phyloP scores from a whole-genome alignment of 2,329 filamentous ascomycete species.

The Pseudodiploospora longispora region DNA sequence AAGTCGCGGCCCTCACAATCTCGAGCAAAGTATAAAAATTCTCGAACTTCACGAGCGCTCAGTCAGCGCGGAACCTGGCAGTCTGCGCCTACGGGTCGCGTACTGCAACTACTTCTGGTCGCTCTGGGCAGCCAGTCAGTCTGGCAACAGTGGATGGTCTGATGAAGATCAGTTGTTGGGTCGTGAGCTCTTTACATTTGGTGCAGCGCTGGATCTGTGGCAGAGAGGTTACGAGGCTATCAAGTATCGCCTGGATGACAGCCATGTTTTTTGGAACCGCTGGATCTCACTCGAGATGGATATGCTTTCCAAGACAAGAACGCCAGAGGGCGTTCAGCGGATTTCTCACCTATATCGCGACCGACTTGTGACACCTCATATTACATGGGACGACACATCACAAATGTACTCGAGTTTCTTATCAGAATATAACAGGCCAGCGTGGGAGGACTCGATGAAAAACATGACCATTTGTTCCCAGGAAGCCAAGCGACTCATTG shows the following conservation, averaged over 20 bases:
- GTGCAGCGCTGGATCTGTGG: slow-evolving; percentile 60
- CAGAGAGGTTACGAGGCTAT: slow-evolving; percentile 64
- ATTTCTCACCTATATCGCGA: slow-evolving; percentile 63
- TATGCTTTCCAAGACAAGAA: slow-evolving; percentile 49
- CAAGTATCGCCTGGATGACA: slow-evolving; percentile 67
- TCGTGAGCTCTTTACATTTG: slow-evolving; percentile 63
- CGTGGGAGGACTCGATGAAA: slow-evolving; percentile 69
- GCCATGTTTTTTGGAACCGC: slow-evolving; percentile 70
- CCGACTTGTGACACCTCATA: slow-evolving; percentile 64
- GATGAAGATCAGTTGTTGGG: slow-evolving; percentile 63
- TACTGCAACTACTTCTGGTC: slow-evolving; percentile 74
- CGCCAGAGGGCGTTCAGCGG: slow-evolving; percentile 50
- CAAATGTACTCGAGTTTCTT: slow-evolving; percentile 68
- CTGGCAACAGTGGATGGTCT: slow-evolving; percentile 44
- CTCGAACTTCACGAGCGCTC: slow-evolving; percentile 67
- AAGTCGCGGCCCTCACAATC: slow-evolving; percentile 47
- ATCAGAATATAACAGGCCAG: slow-evolving; percentile 59
- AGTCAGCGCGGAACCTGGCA: slow-evolving; percentile 62
- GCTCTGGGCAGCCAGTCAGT: slow-evolving; percentile 58
- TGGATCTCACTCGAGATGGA: slow-evolving; percentile 67
- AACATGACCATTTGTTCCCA: slow-evolving; percentile 55
- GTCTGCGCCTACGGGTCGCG: slow-evolving; percentile 64
- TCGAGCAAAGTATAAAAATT: slow-evolving; percentile 60
- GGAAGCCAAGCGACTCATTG: slow-evolving; percentile 54
- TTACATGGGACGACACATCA: slow-evolving; percentile 66